Evolutionary conservation across 106 monocot genomes (phyloP).

Genomic region (Iris macrosiphon): DNA sequence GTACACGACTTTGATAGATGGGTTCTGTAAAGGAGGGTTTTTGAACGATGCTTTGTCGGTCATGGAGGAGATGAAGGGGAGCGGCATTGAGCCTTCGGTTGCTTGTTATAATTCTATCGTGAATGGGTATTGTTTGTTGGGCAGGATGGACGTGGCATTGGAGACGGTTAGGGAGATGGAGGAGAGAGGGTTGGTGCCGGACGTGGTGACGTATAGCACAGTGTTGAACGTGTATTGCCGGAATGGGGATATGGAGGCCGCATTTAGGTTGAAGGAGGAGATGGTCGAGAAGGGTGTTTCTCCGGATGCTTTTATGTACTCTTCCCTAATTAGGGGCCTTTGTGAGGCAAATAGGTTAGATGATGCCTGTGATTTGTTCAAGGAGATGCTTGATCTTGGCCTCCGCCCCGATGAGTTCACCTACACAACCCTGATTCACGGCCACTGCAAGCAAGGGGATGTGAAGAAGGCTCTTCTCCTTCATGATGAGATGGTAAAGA

Average conservation of each 20-base stretch:
- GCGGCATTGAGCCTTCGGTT: slow-evolving; percentile 41
- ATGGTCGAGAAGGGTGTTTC: slow-evolving; percentile 51
- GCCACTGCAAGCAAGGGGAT: slow-evolving; percentile 75
- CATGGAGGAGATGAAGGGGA: slow-evolving; percentile 58
- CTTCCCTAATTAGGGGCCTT: slow-evolving; percentile 72
- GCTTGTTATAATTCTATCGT: slow-evolving; percentile 70
- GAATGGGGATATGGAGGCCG: slow-evolving; percentile 59
- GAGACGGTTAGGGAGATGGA: slow-evolving; percentile 46
- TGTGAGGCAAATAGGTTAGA: slow-evolving; percentile 53
- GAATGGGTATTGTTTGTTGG: slow-evolving; percentile 63
- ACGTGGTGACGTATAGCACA: slow-evolving; percentile 67
- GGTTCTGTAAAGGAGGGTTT: slow-evolving; percentile 64
- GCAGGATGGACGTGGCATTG: slow-evolving; percentile 50
- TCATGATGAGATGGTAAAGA: slow-evolving; percentile 76
- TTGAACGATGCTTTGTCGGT: slow-evolving; percentile 65
- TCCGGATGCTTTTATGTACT: slow-evolving; percentile 61
- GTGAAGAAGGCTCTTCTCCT: slow-evolving; percentile 48
- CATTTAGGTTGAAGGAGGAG: slow-evolving; percentile 47
- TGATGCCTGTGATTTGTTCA: slow-evolving; percentile 46
- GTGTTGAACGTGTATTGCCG: slow-evolving; percentile 48
- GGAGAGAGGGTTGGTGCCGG: slow-evolving; percentile 36
- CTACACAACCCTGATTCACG: slow-evolving; percentile 75
- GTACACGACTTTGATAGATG: slow-evolving; percentile 70
- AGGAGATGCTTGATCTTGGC: slow-evolving; percentile 50
- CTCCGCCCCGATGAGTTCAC: slow-evolving; percentile 51